These are phyloP conservation scores for Thermothielavioides terrestris DNA, from an alignment of 495 filamentous ascomycete genomes.

Conservation along the genomic window DNA sequence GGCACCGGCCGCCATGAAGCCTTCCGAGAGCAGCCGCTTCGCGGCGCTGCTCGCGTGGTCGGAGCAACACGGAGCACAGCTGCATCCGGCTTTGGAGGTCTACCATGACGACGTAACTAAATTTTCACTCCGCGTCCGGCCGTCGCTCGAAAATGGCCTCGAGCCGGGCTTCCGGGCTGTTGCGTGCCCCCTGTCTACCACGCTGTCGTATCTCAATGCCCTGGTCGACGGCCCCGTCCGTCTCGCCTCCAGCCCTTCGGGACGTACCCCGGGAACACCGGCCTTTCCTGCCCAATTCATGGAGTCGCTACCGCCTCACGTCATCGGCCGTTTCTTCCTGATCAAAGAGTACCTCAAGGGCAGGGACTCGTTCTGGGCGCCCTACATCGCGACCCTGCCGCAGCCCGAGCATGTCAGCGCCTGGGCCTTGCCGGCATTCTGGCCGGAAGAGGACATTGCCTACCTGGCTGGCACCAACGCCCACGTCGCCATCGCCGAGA, in stretches of 20 bases:
- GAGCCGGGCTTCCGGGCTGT: constrained; percentile 28
- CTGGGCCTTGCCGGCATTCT: constrained; percentile 37
- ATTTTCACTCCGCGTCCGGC: constrained; percentile 36
- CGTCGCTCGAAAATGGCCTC: constrained; percentile 9
- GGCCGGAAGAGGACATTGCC: constrained; percentile 37
- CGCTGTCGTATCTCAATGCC: constrained; percentile 40
- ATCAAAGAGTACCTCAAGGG: constrained; percentile 40
- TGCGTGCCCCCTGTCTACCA: constrained; percentile 29
- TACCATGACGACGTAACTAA: constrained; percentile 36
- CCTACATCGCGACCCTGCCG: constrained; percentile 44
- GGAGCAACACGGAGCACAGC: constrained; percentile 24
- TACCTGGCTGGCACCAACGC: constrained; percentile 45
- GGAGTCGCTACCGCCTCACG: constrained; percentile 30
- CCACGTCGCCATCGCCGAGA: constrained; percentile 36
- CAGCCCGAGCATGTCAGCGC: constrained; percentile 34
- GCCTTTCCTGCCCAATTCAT: constrained; percentile 35
- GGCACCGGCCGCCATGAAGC: constrained; percentile 15
- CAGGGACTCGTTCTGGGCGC: constrained; percentile 40
- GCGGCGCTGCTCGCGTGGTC: constrained; percentile 28
- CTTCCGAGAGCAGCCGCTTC: constrained; percentile 12
- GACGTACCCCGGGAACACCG: not conserved
- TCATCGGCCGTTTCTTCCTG: constrained; percentile 42
- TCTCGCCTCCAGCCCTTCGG: not conserved
- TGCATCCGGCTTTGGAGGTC: constrained; percentile 38
- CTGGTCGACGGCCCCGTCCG: constrained; percentile 23